Base-by-base conservation (phyloP, 179 eudicot species). In the Corrigiola litoralis region DNA sequence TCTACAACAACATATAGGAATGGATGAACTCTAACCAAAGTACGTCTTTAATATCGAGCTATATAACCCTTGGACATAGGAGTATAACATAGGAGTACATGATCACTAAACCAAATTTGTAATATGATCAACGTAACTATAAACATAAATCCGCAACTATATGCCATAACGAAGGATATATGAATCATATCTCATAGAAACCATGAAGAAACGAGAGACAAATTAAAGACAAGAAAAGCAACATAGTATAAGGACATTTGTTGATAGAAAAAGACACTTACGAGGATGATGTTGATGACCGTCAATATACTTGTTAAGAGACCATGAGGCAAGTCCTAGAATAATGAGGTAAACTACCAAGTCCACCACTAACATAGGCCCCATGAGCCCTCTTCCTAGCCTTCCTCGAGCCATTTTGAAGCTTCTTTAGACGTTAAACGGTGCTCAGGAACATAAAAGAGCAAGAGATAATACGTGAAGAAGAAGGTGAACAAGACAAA, bases 251-350 rank as follows among this genome's bases (percentile, higher is more conserved):
- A 7, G 8, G 13, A 38, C 2, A 27, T 8, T 12, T 3, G 31
- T 3, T n/a, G 4, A 37, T 0, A 18, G 6, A 36, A 6, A 27
- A 36, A 49, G 61, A 25, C 34, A 52, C 85, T 63, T 58, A 88
- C 95, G 88, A 68, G 82, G 87, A 62, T 81, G 87, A 63, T 77
- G 64, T 17, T 68, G 89, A 6, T 69, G 65, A 18, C 85, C 85
- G 48, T 89, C 82, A 58, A 89, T 84, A 72, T 82, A 82, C 55
- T 84, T 83, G 77, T 89, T 74, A 42, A 84, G 74, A 44, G 83
- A 82, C 96, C 96, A 89, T 48, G 69, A 81, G 42, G 94, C 84
- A 16, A 87, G 80, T 4, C 87, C 88, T 2, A 84, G 49, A 11
- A 89, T 41, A 6, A 87, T 63, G 4, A 87, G 29, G 47, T 73